These are phyloP conservation scores for Henckelia pumila DNA, from an alignment of 257 asterid genomes.

Conservation along the genomic window DNA sequence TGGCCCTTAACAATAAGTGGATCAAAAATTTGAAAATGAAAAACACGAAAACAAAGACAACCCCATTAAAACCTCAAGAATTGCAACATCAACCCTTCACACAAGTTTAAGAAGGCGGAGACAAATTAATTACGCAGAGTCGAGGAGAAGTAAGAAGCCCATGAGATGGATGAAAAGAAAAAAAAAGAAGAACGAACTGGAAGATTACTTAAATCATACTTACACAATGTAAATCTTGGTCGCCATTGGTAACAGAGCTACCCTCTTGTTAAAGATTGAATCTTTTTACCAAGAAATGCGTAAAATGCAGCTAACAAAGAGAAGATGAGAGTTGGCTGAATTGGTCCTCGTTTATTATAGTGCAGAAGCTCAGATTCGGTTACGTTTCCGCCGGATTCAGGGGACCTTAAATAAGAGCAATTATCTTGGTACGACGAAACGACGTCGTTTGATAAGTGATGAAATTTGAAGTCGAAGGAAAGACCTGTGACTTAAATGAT, in stretches of 20 bases:
- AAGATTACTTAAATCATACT: constrained; percentile 25
- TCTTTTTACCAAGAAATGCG: not conserved
- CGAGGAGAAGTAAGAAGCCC: not conserved
- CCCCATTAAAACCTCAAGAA: constrained; percentile 5
- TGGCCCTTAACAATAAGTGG: not conserved
- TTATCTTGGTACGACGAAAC: not conserved
- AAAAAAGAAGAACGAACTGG: not conserved
- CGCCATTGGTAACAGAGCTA: constrained; percentile 41
- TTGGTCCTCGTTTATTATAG: not conserved
- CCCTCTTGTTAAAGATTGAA: not conserved
- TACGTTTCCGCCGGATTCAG: not conserved
- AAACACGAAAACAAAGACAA: not conserved
- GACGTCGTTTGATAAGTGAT: not conserved
- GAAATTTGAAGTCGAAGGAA: not conserved
- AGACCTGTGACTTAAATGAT: not conserved
- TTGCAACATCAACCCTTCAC: not conserved
- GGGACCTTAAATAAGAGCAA: constrained; percentile 17
- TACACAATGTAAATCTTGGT: constrained; percentile 70
- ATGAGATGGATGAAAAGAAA: not conserved
- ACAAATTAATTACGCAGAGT: not conserved
- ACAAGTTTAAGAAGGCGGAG: not conserved
- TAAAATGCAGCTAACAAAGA: constrained; percentile 11
- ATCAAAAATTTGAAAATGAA: not conserved
- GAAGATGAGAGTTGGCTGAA: not conserved
- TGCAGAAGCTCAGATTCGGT: not conserved